Evolutionary conservation across 2,329 filamentous ascomycete genomes (phyloP).

Genomic region (Aspergillus viridinutans): DNA sequence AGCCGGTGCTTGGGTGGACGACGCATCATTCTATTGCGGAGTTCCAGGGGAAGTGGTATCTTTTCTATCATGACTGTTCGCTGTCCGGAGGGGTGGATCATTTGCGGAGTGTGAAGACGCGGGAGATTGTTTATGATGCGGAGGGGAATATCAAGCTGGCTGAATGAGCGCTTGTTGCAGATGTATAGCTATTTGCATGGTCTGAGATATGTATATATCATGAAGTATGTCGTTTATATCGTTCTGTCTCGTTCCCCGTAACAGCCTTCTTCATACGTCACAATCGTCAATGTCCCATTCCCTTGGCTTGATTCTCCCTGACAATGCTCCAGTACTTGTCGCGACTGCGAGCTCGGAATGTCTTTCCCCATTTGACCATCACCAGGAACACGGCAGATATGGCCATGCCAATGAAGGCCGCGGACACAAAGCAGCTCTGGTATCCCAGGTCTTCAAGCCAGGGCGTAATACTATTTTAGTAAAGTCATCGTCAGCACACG

Average conservation of each 20-base stretch:
- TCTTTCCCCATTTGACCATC: constrained; percentile 40
- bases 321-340: constrained; percentile 38
- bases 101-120: constrained; percentile 67
- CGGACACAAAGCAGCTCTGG: constrained; percentile 45
- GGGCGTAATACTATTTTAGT: constrained; percentile 39
- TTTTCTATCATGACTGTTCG: constrained; percentile 73
- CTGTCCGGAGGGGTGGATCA: constrained; percentile 66
- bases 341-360: constrained; percentile 29
- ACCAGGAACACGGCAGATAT: constrained; percentile 36
- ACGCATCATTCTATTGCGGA: constrained; percentile 77
- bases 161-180: constrained; percentile 1
- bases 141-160: constrained; percentile 56
- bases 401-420: constrained; percentile 35
- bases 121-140: constrained; percentile 68
- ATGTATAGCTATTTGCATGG: not conserved
- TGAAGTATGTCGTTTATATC: not conserved
- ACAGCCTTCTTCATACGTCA: too few species aligned
- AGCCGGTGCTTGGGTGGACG: constrained; percentile 76
- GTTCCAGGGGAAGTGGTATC: constrained; percentile 66
- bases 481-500: not conserved
- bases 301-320: constrained; percentile 28
- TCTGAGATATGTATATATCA: not conserved
- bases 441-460: constrained; percentile 43
- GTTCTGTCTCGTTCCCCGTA: too few species aligned
- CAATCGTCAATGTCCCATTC: constrained; percentile 26